Base-by-base conservation (phyloP, 2,329 filamentous ascomycete species). In the Lecanicillium sp. region DNA sequence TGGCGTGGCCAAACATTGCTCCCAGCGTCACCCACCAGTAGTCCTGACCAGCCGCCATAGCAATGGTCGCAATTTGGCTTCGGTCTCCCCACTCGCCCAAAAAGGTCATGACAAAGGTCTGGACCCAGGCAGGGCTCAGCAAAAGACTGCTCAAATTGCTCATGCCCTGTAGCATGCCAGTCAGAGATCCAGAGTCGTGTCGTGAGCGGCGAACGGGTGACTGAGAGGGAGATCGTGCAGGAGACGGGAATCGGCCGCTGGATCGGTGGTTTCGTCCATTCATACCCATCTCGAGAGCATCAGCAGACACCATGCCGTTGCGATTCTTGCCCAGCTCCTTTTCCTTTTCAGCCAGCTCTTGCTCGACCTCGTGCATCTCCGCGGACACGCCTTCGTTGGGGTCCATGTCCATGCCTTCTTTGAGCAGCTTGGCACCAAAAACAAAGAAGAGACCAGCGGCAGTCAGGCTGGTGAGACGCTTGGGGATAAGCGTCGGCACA, bases 41-140 rank as follows among this genome's bases (percentile, higher is more conserved):
- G 58, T 98, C 92, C 60, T 94, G 86, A 15, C 92, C 92, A 25
- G 92, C 90, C 35, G 92, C 92, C 92, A 98, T 98, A 38, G 92
- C 92, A 56, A 98, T 94, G 0, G 92, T 98, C 16, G 92, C 92
- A 53, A 98, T 96, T 65, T 98, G 92, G 58, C 86, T 94, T 49
- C 92, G 80, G 55, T 98, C 92, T 41, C 92, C 92, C 92, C 92
- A 98, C 61, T 98, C 92, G 29, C 92, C 92, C 20, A 98, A 67
- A 65, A 98, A 98, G 3, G 92, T 98, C 92, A 98, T 98, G 51
- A 94, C 78, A 57, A 98, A 98, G 0, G 92, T 98, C 64, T 96
- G 90, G 12, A 98, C 92, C 92, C 92, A 98, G 1, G 89, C 92
- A 2, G 92, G 92, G 60, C 86, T 95, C 29, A 98, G 72, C 4